These are phyloP conservation scores for Ustilago crameri DNA, from an alignment of 1,284 basidiomycete species.

Conservation along the genomic window DNA sequence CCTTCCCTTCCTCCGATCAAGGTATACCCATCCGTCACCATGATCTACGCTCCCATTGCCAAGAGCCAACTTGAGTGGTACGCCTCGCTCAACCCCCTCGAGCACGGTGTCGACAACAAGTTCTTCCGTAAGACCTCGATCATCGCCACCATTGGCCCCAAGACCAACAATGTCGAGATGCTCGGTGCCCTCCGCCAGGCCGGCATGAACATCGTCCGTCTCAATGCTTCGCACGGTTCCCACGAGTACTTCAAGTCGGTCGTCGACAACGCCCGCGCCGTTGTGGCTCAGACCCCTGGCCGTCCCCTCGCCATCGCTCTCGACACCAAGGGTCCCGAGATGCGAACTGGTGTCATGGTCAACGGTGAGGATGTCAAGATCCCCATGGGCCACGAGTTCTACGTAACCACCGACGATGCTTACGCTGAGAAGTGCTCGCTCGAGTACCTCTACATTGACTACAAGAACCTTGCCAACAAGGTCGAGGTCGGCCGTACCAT, in stretches of 20 bases:
- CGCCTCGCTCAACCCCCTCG: slow-evolving; percentile 67
- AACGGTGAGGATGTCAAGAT: slow-evolving; percentile 87
- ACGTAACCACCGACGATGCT: slow-evolving; percentile 84
- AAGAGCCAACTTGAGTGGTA: slow-evolving; percentile 68
- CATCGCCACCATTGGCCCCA: slow-evolving; percentile 67
- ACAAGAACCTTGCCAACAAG: slow-evolving; percentile 93
- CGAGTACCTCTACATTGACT: slow-evolving; percentile 70
- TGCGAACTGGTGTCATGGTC: slow-evolving; percentile 94
- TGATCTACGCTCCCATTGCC: slow-evolving; percentile 59
- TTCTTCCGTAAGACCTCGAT: slow-evolving; percentile 68
- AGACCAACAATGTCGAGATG: slow-evolving; percentile 65
- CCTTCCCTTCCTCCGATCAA: slow-evolving; percentile 9
- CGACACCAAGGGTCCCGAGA: slow-evolving; percentile 99
- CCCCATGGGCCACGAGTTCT: slow-evolving; percentile 92
- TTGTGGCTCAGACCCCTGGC: slow-evolving; percentile 70
- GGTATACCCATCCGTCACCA: slow-evolving; percentile 19
- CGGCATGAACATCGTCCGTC: slow-evolving; percentile 68
- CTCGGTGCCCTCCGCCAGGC: slow-evolving; percentile 64
- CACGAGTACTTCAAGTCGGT: slow-evolving; percentile 67
- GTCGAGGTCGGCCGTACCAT: slow-evolving; percentile 94
- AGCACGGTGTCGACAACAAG: slow-evolving; percentile 63
- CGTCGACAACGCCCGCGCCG: slow-evolving; percentile 64
- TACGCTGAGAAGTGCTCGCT: slow-evolving; percentile 87
- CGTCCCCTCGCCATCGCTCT: slow-evolving; percentile 97
- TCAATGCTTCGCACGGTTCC: slow-evolving; percentile 67